Conservation (phyloP, 106 monocot genomes). For the Platanthera guangdongensis region DNA sequence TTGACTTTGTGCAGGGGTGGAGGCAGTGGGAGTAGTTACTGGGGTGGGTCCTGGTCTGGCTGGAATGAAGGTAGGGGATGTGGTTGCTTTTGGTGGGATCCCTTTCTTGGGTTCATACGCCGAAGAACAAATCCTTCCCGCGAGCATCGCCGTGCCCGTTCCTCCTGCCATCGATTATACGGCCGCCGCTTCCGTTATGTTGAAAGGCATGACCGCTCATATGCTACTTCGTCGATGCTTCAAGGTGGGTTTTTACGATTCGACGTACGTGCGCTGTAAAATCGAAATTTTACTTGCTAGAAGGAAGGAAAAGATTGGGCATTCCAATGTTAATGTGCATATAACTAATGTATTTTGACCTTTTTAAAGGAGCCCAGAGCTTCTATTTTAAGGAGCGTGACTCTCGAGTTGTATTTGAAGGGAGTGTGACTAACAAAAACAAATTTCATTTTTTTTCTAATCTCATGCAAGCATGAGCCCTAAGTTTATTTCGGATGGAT, state of each 20-base stretch:
- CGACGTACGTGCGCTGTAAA: too few species aligned
- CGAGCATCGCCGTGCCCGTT: conserved; percentile 54
- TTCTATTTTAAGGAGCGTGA: too few species aligned
- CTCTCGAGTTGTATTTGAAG: too few species aligned
- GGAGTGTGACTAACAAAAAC: too few species aligned
- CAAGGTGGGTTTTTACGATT: conserved; percentile 40
- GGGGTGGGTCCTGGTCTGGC: conserved; percentile 92
- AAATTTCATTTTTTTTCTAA: too few species aligned
- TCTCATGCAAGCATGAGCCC: too few species aligned
- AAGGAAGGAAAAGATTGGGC: too few species aligned
- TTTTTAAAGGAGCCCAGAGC: too few species aligned
- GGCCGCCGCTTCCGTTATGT: conserved; percentile 59
- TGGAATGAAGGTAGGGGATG: conserved; percentile 66
- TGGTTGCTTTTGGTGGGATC: conserved; percentile 77
- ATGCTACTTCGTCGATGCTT: conserved; percentile 54
- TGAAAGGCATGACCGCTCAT: conserved; percentile 91
- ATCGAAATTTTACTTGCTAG: too few species aligned
- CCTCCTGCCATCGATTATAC: conserved; percentile 60
- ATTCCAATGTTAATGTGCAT: too few species aligned
- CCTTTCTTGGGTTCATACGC: conserved; percentile 74
- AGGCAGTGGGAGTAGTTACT: conserved; percentile 86
- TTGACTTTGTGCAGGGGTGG: conserved; percentile 42
- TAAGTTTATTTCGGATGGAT: too few species aligned
- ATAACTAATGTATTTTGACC: too few species aligned
- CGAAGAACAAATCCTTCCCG: conserved; percentile 90